Conservation (phyloP, 78 protist genomes). For the Mastigamoeba balamuthi region DNA sequence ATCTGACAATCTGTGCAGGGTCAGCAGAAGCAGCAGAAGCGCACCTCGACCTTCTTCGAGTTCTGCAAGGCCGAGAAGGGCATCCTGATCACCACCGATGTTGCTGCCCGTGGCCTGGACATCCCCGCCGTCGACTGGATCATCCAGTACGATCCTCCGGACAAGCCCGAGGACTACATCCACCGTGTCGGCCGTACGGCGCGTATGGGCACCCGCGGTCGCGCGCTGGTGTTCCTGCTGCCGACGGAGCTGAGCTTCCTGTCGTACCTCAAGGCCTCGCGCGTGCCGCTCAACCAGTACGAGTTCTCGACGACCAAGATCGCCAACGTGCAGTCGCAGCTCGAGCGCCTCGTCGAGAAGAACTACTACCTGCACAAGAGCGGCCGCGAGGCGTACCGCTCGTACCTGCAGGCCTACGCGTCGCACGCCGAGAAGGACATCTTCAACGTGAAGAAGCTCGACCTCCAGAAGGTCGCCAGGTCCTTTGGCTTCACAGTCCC, state of each 20-base stretch:
- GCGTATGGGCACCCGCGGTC: conserved; percentile 77
- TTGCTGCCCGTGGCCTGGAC: conserved; percentile 99
- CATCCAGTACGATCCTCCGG: conserved; percentile 97
- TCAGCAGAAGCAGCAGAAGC: conserved; percentile 88
- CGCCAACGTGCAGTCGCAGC: conserved; percentile 82
- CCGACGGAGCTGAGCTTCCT: conserved; percentile 93
- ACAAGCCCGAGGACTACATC: conserved; percentile 91
- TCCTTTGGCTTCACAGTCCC: neutral
- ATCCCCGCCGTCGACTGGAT: conserved; percentile 98
- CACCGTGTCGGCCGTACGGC: conserved; percentile 98
- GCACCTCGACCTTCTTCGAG: conserved; percentile 96
- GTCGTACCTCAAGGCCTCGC: conserved; percentile 69
- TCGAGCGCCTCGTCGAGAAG: conserved; percentile 81
- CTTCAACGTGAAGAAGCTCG: conserved; percentile 77
- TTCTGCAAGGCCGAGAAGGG: conserved; percentile 89
- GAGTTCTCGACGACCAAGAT: conserved; percentile 86
- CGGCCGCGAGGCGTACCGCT: conserved; percentile 90
- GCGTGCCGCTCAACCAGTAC: conserved; percentile 87
- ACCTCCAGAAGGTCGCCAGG: conserved; percentile 36
- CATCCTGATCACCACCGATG: conserved; percentile 94
- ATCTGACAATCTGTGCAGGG: conserved; percentile 26
- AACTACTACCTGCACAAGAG: conserved; percentile 88
- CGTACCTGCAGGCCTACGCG: conserved; percentile 90
- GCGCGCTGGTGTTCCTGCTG: conserved; percentile 91
- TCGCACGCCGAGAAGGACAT: conserved; percentile 86